Base-by-base conservation (phyloP, 2,329 filamentous ascomycete genomes). In the Nannizzia gypsea region DNA sequence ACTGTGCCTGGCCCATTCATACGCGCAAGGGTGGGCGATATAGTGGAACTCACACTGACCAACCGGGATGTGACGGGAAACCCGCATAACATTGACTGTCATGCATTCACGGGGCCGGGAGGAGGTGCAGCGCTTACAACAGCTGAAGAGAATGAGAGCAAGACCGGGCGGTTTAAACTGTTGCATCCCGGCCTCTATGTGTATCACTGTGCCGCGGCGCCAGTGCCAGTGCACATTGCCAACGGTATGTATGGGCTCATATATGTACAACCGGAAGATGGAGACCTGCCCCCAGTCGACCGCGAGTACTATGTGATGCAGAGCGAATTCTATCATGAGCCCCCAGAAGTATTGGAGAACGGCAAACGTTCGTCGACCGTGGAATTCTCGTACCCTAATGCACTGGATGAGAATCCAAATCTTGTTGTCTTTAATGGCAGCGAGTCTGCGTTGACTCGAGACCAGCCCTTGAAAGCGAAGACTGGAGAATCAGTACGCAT, bases 181-280 rank as follows among this genome's bases (percentile, higher is more conserved):
- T 63, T 68, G 8, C 65, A 62, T 42, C 70, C 70, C 0, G 71
- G 70, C 1, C 63, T 73, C 8, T 73, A 66, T 54, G 28, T 71
- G 1, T 73, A 73, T 62, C 71, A 72, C 61, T 73, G 70, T 50
- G 69, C 71, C 1, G 70, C 71, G 0, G 70, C 68, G 0, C 71
- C 71, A 0, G 71, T 73, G 2, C 70, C 70, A 3, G 70, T 72
- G 2, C 70, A 73, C 60, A 72, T 73, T 38, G 70, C 70, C 15
- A 72, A 73, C 59, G 71, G 70, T 40, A 73, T 73, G 71, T 72
- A 71, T 58, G 71, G 71, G 9, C 67, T 73, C 55, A 67, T 72
- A 54, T 72, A 72, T 63, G 71, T 72, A 13, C 69, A 72, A 62
- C 69, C 70, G 2, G 70, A 66, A 8, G 64, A 70, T 20, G 64